Percentiles rank a stretch among this genome's conserved stretches.
Evolutionary conservation across 768 basidiomycete genomes (phyloP).

Genomic region (Suillus placidus): DNA sequence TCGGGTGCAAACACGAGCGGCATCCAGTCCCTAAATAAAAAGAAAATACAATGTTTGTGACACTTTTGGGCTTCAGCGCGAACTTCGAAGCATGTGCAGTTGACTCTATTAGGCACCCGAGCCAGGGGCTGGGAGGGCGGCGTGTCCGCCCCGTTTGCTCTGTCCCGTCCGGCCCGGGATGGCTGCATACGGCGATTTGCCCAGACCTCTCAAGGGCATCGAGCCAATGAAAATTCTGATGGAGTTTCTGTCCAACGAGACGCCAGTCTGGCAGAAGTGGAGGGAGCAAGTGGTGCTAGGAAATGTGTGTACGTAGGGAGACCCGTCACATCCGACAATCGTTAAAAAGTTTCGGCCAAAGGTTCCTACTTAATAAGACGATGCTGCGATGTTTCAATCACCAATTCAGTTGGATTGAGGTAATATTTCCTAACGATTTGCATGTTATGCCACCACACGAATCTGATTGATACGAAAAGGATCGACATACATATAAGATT

Average conservation of each 20-base stretch:
- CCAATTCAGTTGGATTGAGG: too few relatives aligned
- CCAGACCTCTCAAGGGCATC: background rate
- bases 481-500: background rate
- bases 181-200: constrained; percentile 25
- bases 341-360: too few relatives aligned
- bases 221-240: constrained; percentile 18
- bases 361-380: too few relatives aligned
- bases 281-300: constrained; percentile 20
- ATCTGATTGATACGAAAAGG: background rate
- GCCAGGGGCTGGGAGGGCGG: constrained; percentile 2
- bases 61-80: background rate
- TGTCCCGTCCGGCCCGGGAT: constrained; percentile 2
- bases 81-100: constrained; percentile 11
- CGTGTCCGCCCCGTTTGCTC: too few relatives aligned
- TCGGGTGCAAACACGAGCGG: too few relatives aligned
- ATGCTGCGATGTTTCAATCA: background rate
- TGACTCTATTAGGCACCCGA: constrained; percentile 21
- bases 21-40: too few relatives aligned
- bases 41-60: constrained; percentile 23
- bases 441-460: background rate
- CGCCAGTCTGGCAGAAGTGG: constrained; percentile 28
- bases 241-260: constrained; percentile 26
- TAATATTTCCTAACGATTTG: background rate
- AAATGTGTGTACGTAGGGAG: too few relatives aligned
- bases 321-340: too few relatives aligned